Base-by-base conservation (phyloP, 2,329 filamentous ascomycete species). In the Diplodia sapinea region DNA sequence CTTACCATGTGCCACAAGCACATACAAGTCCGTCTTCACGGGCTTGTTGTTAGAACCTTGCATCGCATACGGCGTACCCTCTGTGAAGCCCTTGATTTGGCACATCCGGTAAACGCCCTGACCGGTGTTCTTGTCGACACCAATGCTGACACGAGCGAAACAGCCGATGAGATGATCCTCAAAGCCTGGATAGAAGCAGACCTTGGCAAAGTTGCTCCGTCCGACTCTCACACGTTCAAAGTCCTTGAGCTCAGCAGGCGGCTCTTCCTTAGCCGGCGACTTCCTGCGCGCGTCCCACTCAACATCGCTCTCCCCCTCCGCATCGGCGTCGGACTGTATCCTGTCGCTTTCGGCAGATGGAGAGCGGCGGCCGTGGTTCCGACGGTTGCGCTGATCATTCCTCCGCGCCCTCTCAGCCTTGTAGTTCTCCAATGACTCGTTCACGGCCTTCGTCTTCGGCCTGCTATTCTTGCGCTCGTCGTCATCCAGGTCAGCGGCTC, bases 181-280 rank as follows among this genome's bases (percentile, higher is more conserved):
- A 72, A 99, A 97, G 4, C 90, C 90, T 12, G 95, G 95, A 72
- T 94, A 94, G 82, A 96, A 97, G 84, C 93, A 97, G 66, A 97
- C 91, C 74, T 94, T 89, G 7, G 91, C 90, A 77, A 99, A 97
- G 74, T 93, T 91, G 72, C 87, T 91, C 70, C 95, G 88, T 61
- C 94, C 92, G 68, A 99, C 87, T 68, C 93, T 88, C 65, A 94
- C 88, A 62, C 92, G 88, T 75, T 98, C 91, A 71, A 94, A 88
- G 77, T 98, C 93, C n/a, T 85, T 86, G 23, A 97, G 82, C 43
- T 91, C 88, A 1, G 91, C 88, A 31, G 89, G 89, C 15, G 88
- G 87, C 51, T 89, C 87, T 69, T 92, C 88, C 70, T 89, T 90
- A 63, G 79, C 78, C 69, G 79, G 78, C 7, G 78, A 75, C 79